These are phyloP conservation scores for Calonectria montana DNA, from an alignment of 2,329 filamentous ascomycete species.

Conservation along the genomic window DNA sequence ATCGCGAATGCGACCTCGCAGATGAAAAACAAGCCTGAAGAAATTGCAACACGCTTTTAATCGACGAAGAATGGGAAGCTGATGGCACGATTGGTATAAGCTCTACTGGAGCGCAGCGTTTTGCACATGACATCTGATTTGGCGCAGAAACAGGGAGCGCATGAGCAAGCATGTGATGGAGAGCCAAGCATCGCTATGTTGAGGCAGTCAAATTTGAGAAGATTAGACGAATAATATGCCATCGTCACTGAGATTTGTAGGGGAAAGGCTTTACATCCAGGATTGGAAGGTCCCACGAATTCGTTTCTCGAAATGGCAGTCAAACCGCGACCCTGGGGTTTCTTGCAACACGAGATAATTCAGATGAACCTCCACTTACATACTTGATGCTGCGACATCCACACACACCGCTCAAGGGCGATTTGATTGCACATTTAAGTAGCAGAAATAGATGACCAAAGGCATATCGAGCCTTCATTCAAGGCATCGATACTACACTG, in stretches of 20 bases:
- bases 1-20: not conserved
- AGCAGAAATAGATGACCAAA: not conserved
- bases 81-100: not conserved
- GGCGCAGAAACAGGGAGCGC: not conserved
- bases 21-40: not conserved
- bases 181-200: not conserved
- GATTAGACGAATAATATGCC: not conserved
- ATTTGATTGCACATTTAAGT: not conserved
- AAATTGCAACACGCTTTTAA: not conserved
- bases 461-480: not conserved
- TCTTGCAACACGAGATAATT: not conserved
- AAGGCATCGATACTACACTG: not conserved
- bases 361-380: not conserved
- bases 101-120: not conserved
- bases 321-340: not conserved
- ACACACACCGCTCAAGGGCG: not conserved
- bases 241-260: not conserved
- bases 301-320: not conserved
- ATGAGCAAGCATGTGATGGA: not conserved
- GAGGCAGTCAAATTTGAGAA: not conserved
- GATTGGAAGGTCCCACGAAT: slow-evolving; percentile 3
- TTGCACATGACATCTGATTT: no score
- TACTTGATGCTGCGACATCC: not conserved
- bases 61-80: no score
- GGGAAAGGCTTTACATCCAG: not conserved